Conservation (phyloP, 108 stramenopile species). For the Cylindrotheca fusiformis region DNA sequence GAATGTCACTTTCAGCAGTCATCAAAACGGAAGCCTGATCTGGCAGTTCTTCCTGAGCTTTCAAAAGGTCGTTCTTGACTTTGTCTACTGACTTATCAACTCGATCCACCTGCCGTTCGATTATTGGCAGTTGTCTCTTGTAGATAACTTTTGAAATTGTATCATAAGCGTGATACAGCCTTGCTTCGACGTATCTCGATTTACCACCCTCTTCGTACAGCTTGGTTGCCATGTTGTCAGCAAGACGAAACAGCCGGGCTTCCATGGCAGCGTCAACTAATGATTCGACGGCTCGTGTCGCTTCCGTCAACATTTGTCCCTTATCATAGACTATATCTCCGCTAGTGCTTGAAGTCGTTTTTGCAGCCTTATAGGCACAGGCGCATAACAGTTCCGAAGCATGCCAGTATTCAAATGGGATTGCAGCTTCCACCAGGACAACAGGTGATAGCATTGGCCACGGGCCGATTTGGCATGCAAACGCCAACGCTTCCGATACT, state of each 20-base stretch:
- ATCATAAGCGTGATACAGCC: constrained; percentile 68
- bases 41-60: not conserved
- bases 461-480: constrained; percentile 52
- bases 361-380: constrained; percentile 31
- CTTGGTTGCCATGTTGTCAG: constrained; percentile 61
- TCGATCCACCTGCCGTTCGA: constrained; percentile 68
- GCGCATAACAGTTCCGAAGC: constrained; percentile 60
- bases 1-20: constrained; percentile 15
- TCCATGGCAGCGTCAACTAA: constrained; percentile 67
- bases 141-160: constrained; percentile 64
- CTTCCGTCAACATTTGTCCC: not conserved
- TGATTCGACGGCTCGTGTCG: constrained; percentile 32
- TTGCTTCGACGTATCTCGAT: constrained; percentile 62
- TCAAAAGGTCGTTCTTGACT: constrained; percentile 16
- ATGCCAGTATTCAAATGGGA: constrained; percentile 54
- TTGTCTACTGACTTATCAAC: constrained; percentile 53
- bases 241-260: constrained; percentile 52
- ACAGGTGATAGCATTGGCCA: constrained; percentile 43
- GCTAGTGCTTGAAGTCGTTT: not conserved
- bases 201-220: constrained; percentile 54
- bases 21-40: not conserved
- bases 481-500: constrained; percentile 42
- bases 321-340: not conserved
- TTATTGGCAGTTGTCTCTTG: constrained; percentile 49
- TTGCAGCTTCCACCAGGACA: constrained; percentile 43